Evolutionary conservation across 768 basidiomycete genomes (phyloP), one percentile per base, ranked within the genome.

Genomic region (Suillus discolor): DNA sequence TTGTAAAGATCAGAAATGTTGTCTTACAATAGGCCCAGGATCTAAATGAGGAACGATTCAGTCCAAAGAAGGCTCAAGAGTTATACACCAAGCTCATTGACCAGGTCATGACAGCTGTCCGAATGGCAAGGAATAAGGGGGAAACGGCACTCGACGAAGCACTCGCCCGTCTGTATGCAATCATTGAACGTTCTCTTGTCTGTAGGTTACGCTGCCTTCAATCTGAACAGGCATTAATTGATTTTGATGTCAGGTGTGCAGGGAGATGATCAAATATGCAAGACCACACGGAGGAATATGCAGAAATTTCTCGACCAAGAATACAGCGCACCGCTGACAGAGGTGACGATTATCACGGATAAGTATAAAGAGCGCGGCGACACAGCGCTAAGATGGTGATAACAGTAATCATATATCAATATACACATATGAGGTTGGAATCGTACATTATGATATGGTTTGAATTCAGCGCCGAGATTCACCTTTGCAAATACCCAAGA

Each of bases 41-140:
- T 47, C 18, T 54, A 13, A 62, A 62, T 15, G 36, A 44, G 28
- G n/a, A 54, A 5, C 61, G n/a, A 20, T 62, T 62, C n/a, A 15
- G 34, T 34, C 25, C 15, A 20, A 4, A 20, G 9, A 62, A 25
- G 5, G 61, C 61, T 13, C 45, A 20, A 9, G 44, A 47, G 6
- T 8, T 62, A 9, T 62, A 62, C 31, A 4, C 20, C 23, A 7
- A 9, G 12, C n/a, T 44, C 20, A 28, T 62, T 4, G 61, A 62
- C 20, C 44, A 13, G 20, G 44, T 62, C 9, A 44, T 62, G 39
- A 23, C 34, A 15, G 13, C 61, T 8, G 2, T 55, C 38, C n/a
- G 49, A 13, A 62, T 51, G 20, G 61, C 61, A 15, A n/a, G 42
- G n/a, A 41, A 44, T 20, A 51, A n/a, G 5, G 61, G 61, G 23